These are phyloP conservation scores for Ustilago cynodontis DNA, from an alignment of 1,284 basidiomycete species.

Conservation along the genomic window DNA sequence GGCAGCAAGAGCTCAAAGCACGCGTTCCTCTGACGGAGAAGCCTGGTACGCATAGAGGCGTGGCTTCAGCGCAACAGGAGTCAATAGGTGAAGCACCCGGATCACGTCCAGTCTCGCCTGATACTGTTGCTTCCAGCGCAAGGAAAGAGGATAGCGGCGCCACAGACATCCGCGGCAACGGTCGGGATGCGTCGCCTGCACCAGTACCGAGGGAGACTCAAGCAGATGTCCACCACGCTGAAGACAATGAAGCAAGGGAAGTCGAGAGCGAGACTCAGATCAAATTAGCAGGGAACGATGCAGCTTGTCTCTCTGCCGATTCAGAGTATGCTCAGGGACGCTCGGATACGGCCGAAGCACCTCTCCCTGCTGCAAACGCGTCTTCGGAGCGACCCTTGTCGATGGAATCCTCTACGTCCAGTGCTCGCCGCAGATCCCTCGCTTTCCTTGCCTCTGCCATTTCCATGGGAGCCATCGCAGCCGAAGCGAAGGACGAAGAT, in stretches of 20 bases:
- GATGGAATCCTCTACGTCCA: constrained; percentile 42
- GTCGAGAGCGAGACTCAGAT: constrained; percentile 2
- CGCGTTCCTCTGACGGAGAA: neutral
- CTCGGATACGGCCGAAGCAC: neutral
- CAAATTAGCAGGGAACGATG: neutral
- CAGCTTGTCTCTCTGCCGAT: constrained; percentile 6
- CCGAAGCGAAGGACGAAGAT: constrained; percentile 4
- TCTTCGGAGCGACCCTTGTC: constrained; percentile 27
- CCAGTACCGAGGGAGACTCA: neutral
- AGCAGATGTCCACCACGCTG: neutral
- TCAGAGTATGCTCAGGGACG: neutral
- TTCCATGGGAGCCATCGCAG: constrained; percentile 46
- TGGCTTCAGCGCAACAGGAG: neutral
- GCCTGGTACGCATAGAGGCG: neutral
- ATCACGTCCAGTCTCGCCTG: neutral
- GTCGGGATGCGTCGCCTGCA: neutral
- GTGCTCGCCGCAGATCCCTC: constrained; percentile 27
- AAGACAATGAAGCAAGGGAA: neutral
- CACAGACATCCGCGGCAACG: neutral
- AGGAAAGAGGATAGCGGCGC: neutral
- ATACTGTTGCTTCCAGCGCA: neutral
- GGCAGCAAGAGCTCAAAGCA: neutral
- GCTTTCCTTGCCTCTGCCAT: constrained; percentile 52
- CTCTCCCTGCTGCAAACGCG: neutral
- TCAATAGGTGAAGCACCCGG: neutral